Percentiles rank a stretch among this genome's conserved stretches.
Evolutionary conservation across 176 grass and related monocot genomes (phyloP).

Genomic region (Eragrostis curvula): DNA sequence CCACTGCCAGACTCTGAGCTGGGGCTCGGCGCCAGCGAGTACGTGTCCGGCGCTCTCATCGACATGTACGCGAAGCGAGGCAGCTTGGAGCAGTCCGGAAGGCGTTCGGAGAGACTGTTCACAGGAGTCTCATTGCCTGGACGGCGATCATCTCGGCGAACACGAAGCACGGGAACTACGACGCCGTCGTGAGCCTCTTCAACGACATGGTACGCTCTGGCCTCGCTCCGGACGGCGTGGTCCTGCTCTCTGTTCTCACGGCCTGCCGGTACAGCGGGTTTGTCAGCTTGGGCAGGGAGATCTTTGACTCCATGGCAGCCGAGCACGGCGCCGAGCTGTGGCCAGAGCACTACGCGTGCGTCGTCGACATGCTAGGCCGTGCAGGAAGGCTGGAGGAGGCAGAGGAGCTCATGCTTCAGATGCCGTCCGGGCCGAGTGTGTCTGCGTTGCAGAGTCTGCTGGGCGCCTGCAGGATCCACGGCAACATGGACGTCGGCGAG

Average conservation of each 20-base stretch:
- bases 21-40: constrained; percentile 55
- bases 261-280: constrained; percentile 75
- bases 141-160: constrained; percentile 79
- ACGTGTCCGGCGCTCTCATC: constrained; percentile 73
- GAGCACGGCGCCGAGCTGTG: constrained; percentile 55
- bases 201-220: constrained; percentile 56
- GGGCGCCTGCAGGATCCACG: constrained; percentile 74
- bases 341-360: constrained; percentile 87
- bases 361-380: constrained; percentile 83
- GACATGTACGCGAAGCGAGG: constrained; percentile 94
- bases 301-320: constrained; percentile 62
- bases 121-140: constrained; percentile 61
- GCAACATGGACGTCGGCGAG: constrained; percentile 53
- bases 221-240: constrained; percentile 57
- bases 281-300: constrained; percentile 43
- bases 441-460: constrained; percentile 85
- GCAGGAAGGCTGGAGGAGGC: constrained; percentile 73
- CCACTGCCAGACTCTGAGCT: constrained; percentile 59
- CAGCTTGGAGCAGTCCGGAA: constrained; percentile 62
- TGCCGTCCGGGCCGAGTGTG: constrained; percentile 54
- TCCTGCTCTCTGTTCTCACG: constrained; percentile 75
- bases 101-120: constrained; percentile 49
- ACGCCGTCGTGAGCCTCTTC: constrained; percentile 63
- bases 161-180: constrained; percentile 69
- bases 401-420: constrained; percentile 58